Evolutionary conservation across 192 early-diverging fungal genomes (phyloP).

Genomic region (Gigaspora rosea): DNA sequence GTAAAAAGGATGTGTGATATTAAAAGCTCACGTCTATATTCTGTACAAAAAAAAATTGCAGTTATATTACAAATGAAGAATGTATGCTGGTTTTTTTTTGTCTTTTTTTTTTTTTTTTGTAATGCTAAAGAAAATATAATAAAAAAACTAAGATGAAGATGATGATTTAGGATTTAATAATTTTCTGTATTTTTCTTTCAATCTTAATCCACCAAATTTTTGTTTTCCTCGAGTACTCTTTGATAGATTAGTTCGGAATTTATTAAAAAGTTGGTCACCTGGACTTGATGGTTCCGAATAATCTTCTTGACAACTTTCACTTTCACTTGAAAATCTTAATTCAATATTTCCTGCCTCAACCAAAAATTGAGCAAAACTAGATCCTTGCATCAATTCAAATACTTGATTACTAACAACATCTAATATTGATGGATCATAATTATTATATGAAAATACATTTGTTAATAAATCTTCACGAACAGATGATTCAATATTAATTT

Average conservation of each 20-base stretch:
- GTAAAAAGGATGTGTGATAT: no score
- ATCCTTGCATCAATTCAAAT: slow-evolving; percentile 34
- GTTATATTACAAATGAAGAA: no score
- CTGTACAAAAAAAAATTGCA: no score
- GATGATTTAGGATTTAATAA: neutral
- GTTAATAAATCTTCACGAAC: slow-evolving; percentile 26
- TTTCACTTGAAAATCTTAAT: slow-evolving; percentile 22
- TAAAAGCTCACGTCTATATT: no score
- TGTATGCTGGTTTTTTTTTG: no score
- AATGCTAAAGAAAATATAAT: no score
- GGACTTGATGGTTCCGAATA: neutral
- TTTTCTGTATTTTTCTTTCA: slow-evolving; percentile 28
- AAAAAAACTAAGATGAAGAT: no score
- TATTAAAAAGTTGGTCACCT: neutral
- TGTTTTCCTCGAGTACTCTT: neutral
- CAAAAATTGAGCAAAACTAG: slow-evolving; percentile 16
- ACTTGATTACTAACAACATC: slow-evolving; percentile 22
- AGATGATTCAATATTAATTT: slow-evolving; percentile 36
- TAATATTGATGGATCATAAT: slow-evolving; percentile 38
- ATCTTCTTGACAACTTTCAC: slow-evolving; percentile 7
- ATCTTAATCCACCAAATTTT: slow-evolving; percentile 22
- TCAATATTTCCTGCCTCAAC: slow-evolving; percentile 8
- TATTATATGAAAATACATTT: slow-evolving; percentile 6
- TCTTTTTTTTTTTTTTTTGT: no score
- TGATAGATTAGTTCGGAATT: neutral